These are phyloP conservation scores for Petrea volubilis DNA, from an alignment of 257 asterid genomes.

Conservation along the genomic window DNA sequence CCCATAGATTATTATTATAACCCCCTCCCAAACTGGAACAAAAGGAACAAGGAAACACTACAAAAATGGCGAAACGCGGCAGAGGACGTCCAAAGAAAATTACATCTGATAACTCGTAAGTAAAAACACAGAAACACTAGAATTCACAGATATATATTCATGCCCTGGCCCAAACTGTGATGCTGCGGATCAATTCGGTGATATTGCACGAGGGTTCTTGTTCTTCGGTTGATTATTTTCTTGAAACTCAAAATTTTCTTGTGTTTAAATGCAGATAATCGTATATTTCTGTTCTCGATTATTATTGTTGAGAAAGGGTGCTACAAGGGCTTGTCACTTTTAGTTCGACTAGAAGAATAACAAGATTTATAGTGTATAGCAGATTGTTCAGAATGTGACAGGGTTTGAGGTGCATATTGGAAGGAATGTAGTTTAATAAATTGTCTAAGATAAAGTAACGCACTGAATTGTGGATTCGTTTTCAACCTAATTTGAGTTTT, in stretches of 20 bases:
- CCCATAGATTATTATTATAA: not conserved
- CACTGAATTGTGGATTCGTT: not conserved
- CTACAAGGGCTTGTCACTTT: not conserved
- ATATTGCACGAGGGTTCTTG: not conserved
- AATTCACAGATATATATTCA: not conserved
- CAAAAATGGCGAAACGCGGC: conserved; percentile 27
- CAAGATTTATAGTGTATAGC: not conserved
- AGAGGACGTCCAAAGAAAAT: conserved; percentile 33
- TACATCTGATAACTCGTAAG: conserved; percentile 23
- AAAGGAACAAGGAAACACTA: not conserved
- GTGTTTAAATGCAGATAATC: not conserved
- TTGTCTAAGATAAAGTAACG: not conserved
- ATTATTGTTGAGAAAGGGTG: not conserved
- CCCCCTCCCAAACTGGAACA: not conserved
- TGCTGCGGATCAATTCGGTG: not conserved
- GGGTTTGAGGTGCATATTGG: not conserved
- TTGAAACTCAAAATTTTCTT: not conserved
- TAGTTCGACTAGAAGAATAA: not conserved
- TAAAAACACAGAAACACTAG: not conserved
- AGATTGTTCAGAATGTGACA: no score
- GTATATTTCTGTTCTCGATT: not conserved
- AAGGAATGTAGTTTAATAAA: not conserved
- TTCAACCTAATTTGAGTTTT: not conserved
- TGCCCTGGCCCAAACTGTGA: not conserved
- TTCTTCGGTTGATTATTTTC: not conserved